Evolutionary conservation across 176 grass and related monocot species (phyloP), one percentile per base, ranked within the genome.

Genomic region (Hordeum marinum): DNA sequence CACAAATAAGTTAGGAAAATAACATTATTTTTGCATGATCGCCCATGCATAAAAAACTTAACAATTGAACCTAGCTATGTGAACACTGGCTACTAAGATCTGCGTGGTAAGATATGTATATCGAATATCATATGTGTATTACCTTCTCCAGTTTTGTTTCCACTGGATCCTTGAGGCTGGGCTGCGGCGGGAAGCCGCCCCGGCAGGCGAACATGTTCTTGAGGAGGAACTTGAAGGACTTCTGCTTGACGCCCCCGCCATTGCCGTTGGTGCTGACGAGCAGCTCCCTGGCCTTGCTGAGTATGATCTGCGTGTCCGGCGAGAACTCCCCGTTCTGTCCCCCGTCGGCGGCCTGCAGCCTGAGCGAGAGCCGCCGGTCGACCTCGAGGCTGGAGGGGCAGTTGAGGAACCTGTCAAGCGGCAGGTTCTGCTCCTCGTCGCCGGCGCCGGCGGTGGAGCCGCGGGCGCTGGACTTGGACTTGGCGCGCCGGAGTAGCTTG

Each of bases 381-480:
- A 99, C 94, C 94, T 99, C 94, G 55, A 99, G 91, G 92, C 94
- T 99, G 43, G 97, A 99, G 4, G 97, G 92, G 79, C 97, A 99
- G 72, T 99, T 99, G 34, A 99, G 83, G 84, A 96, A 99, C 84
- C 97, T 88, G 85, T 99, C 88, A 60, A 99, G 84, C 67, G 94
- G 97, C 12, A 96, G 74, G 80, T 61, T 81, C 29, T 81, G 63
- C 37, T 73, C 66, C 11, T 74, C 69, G 24, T 83, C 86, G 58
- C 85, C 72, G 79, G 72, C 78, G 70, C 75, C 87, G 15, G 39
- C 81, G 24, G 64, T 46, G 13, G 84, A 76, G 7, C 66, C 80
- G 67, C 80, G 84, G 57, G 84, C 41, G 81, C 81, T 84, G 10
- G 85, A 81, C 78, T 93, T 92, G 25, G 90, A 89, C 84, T 93